Evolutionary conservation across 768 basidiomycete genomes (phyloP).

Genomic region (Stropharia rugosoannulata): DNA sequence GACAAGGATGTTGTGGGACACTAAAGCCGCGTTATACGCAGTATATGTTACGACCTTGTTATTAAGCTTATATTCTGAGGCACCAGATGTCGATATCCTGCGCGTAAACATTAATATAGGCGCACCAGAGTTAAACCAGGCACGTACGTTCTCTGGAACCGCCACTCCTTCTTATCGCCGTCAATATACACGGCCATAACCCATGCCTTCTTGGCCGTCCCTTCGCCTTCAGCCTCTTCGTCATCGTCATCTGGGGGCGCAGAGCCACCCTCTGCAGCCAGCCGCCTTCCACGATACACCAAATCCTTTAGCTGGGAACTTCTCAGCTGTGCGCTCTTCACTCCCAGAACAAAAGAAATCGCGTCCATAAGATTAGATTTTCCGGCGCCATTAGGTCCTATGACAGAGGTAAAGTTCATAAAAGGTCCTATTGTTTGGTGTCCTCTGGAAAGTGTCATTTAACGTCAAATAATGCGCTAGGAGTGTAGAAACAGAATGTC

Average conservation of each 20-base stretch:
- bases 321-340: constrained; percentile 90
- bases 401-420: constrained; percentile 91
- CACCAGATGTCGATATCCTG: constrained; percentile 86
- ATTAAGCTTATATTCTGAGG: constrained; percentile 91
- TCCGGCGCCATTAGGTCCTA: constrained; percentile 98
- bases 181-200: constrained; percentile 92
- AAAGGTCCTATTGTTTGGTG: constrained; percentile 90
- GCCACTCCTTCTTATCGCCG: constrained; percentile 75
- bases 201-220: constrained; percentile 91
- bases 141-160: constrained; percentile 88
- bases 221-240: constrained; percentile 65
- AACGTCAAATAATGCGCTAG: neutral
- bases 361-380: constrained; percentile 99
- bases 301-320: constrained; percentile 94
- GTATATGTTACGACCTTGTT: constrained; percentile 78
- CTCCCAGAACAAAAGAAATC: constrained; percentile 97
- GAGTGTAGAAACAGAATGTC: constrained; percentile 9
- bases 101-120: neutral
- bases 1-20: constrained; percentile 91
- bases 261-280: constrained; percentile 49
- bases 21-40: constrained; percentile 85
- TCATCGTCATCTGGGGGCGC: constrained; percentile 51
- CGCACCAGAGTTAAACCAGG: constrained; percentile 2
- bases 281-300: constrained; percentile 85
- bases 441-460: constrained; percentile 39